phyloP scores from a whole-genome alignment of 257 asterid species.

The Anisodus tanguticus region DNA sequence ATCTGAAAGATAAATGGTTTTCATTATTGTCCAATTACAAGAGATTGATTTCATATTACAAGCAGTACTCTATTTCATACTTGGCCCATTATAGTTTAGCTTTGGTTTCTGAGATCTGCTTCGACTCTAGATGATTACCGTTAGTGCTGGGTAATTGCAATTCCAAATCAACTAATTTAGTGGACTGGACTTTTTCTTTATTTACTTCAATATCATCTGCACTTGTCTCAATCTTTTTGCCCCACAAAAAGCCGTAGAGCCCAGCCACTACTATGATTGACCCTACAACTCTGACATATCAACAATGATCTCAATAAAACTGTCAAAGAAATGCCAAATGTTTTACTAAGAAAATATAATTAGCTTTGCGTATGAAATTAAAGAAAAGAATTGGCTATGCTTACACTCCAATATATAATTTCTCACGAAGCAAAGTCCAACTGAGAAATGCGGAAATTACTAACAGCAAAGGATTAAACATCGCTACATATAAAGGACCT shows the following conservation, averaged over 20 bases:
- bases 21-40: not conserved
- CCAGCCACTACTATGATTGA: slow-evolving; percentile 69
- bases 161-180: slow-evolving; percentile 25
- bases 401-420: slow-evolving; percentile 66
- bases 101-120: not conserved
- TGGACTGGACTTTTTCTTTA: slow-evolving; percentile 19
- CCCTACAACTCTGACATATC: slow-evolving; percentile 58
- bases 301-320: not conserved
- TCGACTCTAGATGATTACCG: not conserved
- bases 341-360: not conserved
- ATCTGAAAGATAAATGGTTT: not conserved
- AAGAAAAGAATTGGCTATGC: slow-evolving; percentile 19
- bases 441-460: slow-evolving; percentile 79
- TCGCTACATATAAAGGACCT: slow-evolving; percentile 29
- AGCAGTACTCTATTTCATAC: not conserved
- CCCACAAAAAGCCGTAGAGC: slow-evolving; percentile 79
- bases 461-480: slow-evolving; percentile 75
- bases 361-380: too few relatives aligned
- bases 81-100: not conserved
- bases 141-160: not conserved
- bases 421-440: slow-evolving; percentile 75
- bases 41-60: not conserved
- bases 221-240: slow-evolving; percentile 45
- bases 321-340: not conserved
- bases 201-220: not conserved